Conservation (phyloP, 352 stramenopile species). For the Lagenidium sp. region DNA sequence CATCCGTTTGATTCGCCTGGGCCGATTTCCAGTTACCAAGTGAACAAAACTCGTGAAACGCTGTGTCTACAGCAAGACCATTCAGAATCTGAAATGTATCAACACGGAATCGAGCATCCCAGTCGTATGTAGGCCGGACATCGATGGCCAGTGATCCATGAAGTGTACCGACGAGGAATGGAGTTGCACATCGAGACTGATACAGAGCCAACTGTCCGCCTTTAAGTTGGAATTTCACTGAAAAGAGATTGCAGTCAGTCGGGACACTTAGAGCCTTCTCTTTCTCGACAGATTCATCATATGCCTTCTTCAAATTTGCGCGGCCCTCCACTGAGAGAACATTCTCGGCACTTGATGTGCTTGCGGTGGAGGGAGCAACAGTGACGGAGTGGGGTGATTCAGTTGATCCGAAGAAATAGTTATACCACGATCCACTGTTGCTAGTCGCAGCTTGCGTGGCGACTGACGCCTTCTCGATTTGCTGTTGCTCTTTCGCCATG, state of each 20-base stretch:
- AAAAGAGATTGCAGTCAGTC: constrained; percentile 54
- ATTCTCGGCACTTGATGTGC: background rate
- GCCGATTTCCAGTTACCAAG: too few relatives aligned
- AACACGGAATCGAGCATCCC: constrained; percentile 47
- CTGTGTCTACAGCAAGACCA: constrained; percentile 22
- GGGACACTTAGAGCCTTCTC: constrained; percentile 34
- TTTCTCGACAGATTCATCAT: constrained; percentile 59
- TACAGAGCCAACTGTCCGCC: constrained; percentile 45
- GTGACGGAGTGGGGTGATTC: constrained; percentile 4
- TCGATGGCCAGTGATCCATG: constrained; percentile 47
- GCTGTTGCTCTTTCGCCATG: constrained; percentile 15
- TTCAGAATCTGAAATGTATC: constrained; percentile 68
- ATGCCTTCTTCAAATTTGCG: constrained; percentile 60
- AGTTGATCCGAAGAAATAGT: constrained; percentile 60
- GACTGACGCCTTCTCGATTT: constrained; percentile 17
- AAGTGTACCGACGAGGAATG: constrained; percentile 38
- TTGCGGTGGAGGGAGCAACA: constrained; percentile 1
- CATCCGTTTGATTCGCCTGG: too few relatives aligned
- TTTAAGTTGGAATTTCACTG: constrained; percentile 52
- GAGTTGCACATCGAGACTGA: constrained; percentile 28
- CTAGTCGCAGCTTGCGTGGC: constrained; percentile 8
- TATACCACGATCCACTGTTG: constrained; percentile 57
- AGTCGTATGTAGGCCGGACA: constrained; percentile 57
- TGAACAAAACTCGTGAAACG: constrained; percentile 57
- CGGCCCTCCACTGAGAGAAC: constrained; percentile 58